phyloP scores from a whole-genome alignment of 441 rosid species.

The Arabidopsis lyrata region DNA sequence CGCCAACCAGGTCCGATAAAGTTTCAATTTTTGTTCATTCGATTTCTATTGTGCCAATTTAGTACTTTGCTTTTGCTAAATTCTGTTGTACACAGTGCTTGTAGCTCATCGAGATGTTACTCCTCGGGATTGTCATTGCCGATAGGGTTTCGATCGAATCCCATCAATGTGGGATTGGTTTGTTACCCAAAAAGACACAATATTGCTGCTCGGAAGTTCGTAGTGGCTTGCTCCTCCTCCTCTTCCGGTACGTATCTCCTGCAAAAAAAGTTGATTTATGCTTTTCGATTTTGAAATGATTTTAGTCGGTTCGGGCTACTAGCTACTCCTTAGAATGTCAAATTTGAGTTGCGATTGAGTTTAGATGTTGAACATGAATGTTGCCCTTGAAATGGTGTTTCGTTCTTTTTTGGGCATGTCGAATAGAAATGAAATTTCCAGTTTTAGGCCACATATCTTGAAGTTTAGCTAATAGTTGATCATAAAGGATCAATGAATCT shows the following conservation, averaged over 20 bases:
- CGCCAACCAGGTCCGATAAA: constrained; percentile 42
- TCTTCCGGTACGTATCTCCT: constrained; percentile 26
- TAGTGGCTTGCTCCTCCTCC: constrained; percentile 55
- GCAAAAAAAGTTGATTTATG: not conserved
- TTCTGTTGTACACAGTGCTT: constrained; percentile 45
- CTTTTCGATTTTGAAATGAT: not conserved
- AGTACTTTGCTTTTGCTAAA: not conserved
- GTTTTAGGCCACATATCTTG: not conserved
- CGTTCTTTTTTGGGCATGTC: not conserved
- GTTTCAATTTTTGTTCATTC: not conserved
- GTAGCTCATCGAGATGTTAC: constrained; percentile 53
- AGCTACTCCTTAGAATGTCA: constrained; percentile 10
- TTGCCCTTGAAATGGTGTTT: constrained; percentile 6
- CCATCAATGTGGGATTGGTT: constrained; percentile 44
- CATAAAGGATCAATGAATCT: not conserved
- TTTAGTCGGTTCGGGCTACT: not conserved
- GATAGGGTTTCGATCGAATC: constrained; percentile 48
- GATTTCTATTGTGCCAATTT: not conserved
- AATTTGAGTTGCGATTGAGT: not conserved
- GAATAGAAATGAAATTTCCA: not conserved
- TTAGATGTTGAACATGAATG: no score
- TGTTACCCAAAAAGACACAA: constrained; percentile 42
- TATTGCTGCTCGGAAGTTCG: constrained; percentile 39
- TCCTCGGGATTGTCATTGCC: constrained; percentile 48
- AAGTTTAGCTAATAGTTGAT: not conserved